Evolutionary conservation across 495 filamentous ascomycete species (phyloP), one percentile per base, ranked within the genome.

Genomic region (Echria macrotheca): DNA sequence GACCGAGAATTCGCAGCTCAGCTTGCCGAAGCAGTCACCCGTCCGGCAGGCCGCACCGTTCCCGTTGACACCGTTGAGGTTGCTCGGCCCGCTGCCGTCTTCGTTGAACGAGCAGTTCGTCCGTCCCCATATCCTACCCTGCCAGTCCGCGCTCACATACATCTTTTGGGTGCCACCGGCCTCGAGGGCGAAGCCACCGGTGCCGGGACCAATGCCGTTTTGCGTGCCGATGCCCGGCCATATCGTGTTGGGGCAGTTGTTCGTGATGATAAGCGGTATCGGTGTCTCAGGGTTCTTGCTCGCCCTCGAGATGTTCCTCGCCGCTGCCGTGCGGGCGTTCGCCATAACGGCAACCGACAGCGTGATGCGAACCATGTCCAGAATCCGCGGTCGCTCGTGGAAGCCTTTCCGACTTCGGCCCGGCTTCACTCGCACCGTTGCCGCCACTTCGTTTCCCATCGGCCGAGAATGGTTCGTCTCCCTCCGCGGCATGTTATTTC

Each of bases 91-190:
- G 26, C 69, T 79, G 3, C 80, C 82, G 18, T 71, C 72, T 18
- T 63, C 64, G 60, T 79, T 79, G 60, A 86, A 86, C 33, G 75
- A 86, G 70, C 87, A 91, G 63, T 91, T 91, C 18, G 87, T 89
- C 42, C 87, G 70, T 15, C 82, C 87, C 87, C 87, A 91, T 11
- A 91, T 69, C 32, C 87, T 78, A 4, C 87, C 87, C 53, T 85
- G 79, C 87, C 87, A 91, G 54, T 86, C 77, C 18, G 70, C 68
- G 41, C 74, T 73, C 36, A 91, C 83, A 15, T 65, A 78, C 36
- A 86, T 63, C 35, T 67, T 66, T 42, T 46, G 72, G 21, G 67
- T 75, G 10, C 68, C 54, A 21, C 77, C 74, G 17, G 81, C 57
- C 1, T 57, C 50, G 24, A 89, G 74, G 55, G 78, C 69, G 54